Conservation (phyloP, 352 stramenopile genomes). For the Globisporangium yorkense region DNA sequence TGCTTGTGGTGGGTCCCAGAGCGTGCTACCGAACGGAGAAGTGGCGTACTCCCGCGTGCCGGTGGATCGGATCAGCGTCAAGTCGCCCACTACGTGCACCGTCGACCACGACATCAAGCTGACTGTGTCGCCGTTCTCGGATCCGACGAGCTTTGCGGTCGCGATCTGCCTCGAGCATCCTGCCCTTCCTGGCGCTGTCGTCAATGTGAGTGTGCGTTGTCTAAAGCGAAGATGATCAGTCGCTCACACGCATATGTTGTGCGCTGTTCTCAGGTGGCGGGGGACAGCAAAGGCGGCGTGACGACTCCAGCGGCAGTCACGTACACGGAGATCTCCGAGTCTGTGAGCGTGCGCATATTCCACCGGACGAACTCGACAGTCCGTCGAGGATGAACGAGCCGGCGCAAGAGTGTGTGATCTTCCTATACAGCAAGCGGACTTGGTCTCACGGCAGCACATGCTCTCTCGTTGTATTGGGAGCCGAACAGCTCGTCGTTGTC, state of each 20-base stretch:
- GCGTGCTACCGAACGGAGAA: conserved; percentile 34
- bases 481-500: not conserved
- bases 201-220: conserved; percentile 2
- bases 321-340: conserved; percentile 34
- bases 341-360: conserved; percentile 27
- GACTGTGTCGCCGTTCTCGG: conserved; percentile 44
- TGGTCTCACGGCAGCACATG: not conserved
- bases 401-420: not conserved
- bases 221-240: too few relatives aligned
- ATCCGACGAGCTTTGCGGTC: conserved; percentile 37
- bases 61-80: conserved; percentile 11
- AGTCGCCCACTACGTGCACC: conserved; percentile 13
- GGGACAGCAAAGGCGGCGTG: not conserved
- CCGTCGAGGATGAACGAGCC: conserved; percentile 8
- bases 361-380: conserved; percentile 39
- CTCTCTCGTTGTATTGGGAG: not conserved
- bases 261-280: not conserved
- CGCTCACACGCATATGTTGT: not conserved
- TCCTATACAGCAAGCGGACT: not conserved
- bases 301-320: not conserved
- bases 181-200: conserved; percentile 17
- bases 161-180: conserved; percentile 32
- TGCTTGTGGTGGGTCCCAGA: conserved; percentile 8
- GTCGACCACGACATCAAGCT: conserved; percentile 34
- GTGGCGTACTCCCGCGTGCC: conserved; percentile 31